These are phyloP conservation scores for Glarea lozoyensis DNA, from an alignment of 495 filamentous ascomycete genomes.

Conservation along the genomic window DNA sequence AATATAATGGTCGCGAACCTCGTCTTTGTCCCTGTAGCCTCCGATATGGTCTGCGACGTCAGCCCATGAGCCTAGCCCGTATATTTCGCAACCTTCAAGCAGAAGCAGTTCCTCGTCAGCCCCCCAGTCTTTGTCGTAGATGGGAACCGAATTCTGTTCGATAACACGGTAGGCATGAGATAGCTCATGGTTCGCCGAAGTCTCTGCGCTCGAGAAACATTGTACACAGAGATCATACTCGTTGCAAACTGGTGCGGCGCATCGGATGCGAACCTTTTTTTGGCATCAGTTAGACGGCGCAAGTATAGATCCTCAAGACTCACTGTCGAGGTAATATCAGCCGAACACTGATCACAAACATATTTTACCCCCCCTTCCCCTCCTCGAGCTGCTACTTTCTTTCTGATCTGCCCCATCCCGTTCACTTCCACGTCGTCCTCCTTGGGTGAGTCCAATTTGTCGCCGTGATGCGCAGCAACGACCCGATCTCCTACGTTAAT, in stretches of 20 bases:
- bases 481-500: too few species aligned
- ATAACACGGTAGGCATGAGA: slow-evolving; percentile 85
- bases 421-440: too few species aligned
- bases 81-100: slow-evolving; percentile 93
- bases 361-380: slow-evolving; percentile 91
- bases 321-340: slow-evolving; percentile 93
- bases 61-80: slow-evolving; percentile 93
- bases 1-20: slow-evolving; percentile 88
- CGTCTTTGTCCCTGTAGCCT: slow-evolving; percentile 86
- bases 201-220: slow-evolving; percentile 76
- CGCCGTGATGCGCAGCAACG: too few species aligned
- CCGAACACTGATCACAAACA: slow-evolving; percentile 90
- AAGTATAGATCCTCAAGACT: slow-evolving; percentile 23
- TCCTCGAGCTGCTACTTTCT: slow-evolving; percentile 83
- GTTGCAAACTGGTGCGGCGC: slow-evolving; percentile 69
- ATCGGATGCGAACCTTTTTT: slow-evolving; percentile 88
- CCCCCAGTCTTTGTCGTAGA: slow-evolving; percentile 92
- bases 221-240: slow-evolving; percentile 97
- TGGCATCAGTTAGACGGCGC: too few species aligned
- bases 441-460: too few species aligned
- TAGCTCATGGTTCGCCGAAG: slow-evolving; percentile 75
- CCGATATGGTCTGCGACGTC: slow-evolving; percentile 98
- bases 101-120: slow-evolving; percentile 92
- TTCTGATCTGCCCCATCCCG: slow-evolving; percentile 88
- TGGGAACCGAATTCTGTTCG: slow-evolving; percentile 95